These are phyloP conservation scores for Aspergillus pseudoviridinutans DNA, from an alignment of 2,329 filamentous ascomycete genomes.

Conservation along the genomic window DNA sequence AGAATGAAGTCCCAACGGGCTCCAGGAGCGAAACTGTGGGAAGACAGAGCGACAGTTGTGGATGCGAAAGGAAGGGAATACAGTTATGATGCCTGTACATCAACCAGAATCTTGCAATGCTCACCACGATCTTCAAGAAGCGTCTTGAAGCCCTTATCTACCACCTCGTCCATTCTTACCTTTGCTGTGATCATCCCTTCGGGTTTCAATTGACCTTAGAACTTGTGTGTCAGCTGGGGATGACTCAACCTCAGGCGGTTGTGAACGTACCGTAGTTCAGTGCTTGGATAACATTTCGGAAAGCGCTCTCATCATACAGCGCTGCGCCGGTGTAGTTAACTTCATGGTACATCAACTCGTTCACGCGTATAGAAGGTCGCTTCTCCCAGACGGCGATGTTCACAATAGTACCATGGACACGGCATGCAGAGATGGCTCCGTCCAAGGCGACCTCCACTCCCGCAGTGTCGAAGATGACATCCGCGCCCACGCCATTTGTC, in stretches of 20 bases:
- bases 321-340: conserved; percentile 48
- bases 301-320: conserved; percentile 52
- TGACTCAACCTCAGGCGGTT: neutral
- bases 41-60: neutral
- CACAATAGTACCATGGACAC: conserved; percentile 54
- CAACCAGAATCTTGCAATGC: conserved; percentile 57
- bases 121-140: conserved; percentile 58
- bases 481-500: conserved; percentile 47
- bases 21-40: neutral
- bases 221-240: neutral
- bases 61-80: neutral
- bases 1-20: neutral
- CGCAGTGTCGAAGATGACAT: conserved; percentile 60
- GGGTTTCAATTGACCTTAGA: conserved; percentile 49
- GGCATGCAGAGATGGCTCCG: conserved; percentile 47
- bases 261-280: conserved; percentile 25
- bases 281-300: conserved; percentile 55
- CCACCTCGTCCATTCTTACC: conserved; percentile 53
- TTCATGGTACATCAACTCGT: conserved; percentile 52
- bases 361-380: conserved; percentile 50
- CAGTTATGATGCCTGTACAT: conserved; percentile 10
- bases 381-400: conserved; percentile 65
- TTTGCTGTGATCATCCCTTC: conserved; percentile 58
- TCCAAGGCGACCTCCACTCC: conserved; percentile 53
- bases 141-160: conserved; percentile 54